Evolutionary conservation across 768 basidiomycete genomes (phyloP), one percentile per base, ranked within the genome.

Genomic region (Infundibulicybe gibba): DNA sequence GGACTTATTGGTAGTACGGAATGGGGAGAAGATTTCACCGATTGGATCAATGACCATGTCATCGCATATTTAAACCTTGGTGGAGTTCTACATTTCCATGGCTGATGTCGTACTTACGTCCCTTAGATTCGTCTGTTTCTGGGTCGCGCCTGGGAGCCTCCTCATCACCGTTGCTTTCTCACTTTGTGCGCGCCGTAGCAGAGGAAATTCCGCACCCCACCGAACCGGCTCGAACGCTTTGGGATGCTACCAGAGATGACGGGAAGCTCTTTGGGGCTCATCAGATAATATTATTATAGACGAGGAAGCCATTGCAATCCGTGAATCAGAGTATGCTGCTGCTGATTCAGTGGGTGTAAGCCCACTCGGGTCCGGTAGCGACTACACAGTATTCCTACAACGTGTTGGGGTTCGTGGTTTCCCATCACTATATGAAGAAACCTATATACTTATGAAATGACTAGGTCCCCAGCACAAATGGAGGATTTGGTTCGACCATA

Each of bases 1-100:
- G 30, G 31, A 17, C 66, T 84, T 16, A 58, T 82, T 38, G 87
- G 87, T 16, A 79, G 76, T 45, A 87, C 83, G 11, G 87, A 89
- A 54, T 87, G 80, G 70, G 84, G 79, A 6, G 87, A 90, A 51
- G 88, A 90, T 57, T 90, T 87, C 51, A 58, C 73, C 0, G 70
- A 74, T 13, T 87, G 79, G 76, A 72, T 90, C 16, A 61, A 72
- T 45, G 64, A 76, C 37, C 71, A 85, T 45, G 80, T 77, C n/a
- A 82, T 83, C 17, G 74, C 79, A 2, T 85, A 85, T 56, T 54
- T 85, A 39, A 87, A 87, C 60, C 62, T 81, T 3, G 76, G 74
- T 68, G 54, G 31, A 64, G 16, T n/a, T 37, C n/a, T 20, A 31
- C 14, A n/a, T 3, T 33, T 14, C 19, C 35, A 34, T 10, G 5